Base-by-base conservation (phyloP, 306 rosid genomes). In the Bauhinia variegata region DNA sequence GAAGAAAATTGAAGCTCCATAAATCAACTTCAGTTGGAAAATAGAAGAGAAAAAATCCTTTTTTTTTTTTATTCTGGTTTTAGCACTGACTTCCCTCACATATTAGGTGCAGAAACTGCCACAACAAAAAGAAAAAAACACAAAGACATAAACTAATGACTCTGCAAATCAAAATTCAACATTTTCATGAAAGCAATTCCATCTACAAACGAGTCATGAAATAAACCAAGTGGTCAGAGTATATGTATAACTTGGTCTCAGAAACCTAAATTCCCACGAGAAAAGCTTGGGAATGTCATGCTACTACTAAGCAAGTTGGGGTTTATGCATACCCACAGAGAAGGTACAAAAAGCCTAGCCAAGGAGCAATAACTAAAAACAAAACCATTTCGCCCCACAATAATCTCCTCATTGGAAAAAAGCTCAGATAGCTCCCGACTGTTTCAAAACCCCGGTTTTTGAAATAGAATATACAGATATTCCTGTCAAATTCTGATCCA, bases 221-320 rank as follows among this genome's bases (percentile, higher is more conserved):
- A 63, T 56, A 52, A 72, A 60, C 75, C 32, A 57, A 74, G 47
- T 58, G 68, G 67, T 68, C 43, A 41, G 72, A 78, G 46, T 57
- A 23, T 66, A 60, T 16, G 81, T 63, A 79, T 75, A 75, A 69
- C 62, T 81, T 58, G 52, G 60, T 33, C 67, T 75, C 51, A 52
- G 70, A 71, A 74, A 80, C 54, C 67, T 65, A 82, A 77, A 67
- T 70, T 70, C 79, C 83, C 79, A 54, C 31, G 4, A 71, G 75
- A 83, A 75, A 80, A 78, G 60, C 33, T 66, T 38, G 78, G 76
- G 75, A 74, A 77, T 59, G 67, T 47, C 74, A 80, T 30, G 75
- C 63, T 69, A 71, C 71, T 64, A 58, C 30, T 70, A 78, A 53
- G 66, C 63, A 67, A 66, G 48, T 57, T 75, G 58, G 51, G 80